Evolutionary conservation across 2,329 filamentous ascomycete genomes (phyloP).

Genomic region (Microdochium paspali): DNA sequence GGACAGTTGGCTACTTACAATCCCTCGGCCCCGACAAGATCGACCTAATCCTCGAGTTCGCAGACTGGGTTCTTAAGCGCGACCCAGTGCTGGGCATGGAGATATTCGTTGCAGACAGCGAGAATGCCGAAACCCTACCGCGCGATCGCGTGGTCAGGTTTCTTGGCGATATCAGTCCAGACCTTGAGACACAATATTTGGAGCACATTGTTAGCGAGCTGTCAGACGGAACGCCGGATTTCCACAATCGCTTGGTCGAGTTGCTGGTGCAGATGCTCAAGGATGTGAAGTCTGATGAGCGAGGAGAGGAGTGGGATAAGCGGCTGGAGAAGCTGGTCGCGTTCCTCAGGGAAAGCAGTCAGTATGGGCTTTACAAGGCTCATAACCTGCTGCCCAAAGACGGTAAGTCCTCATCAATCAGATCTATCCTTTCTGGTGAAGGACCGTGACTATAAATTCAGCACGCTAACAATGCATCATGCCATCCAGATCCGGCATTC

Average conservation of each 20-base stretch:
- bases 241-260: slow-evolving; percentile 77
- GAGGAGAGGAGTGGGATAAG: slow-evolving; percentile 40
- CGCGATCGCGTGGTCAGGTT: slow-evolving; percentile 68
- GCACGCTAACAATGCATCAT: neutral
- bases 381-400: slow-evolving; percentile 72
- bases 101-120: slow-evolving; percentile 84
- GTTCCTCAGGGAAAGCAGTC: slow-evolving; percentile 66
- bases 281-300: slow-evolving; percentile 17
- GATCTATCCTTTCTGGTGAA: too few species aligned
- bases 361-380: slow-evolving; percentile 73
- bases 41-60: slow-evolving; percentile 84
- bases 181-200: slow-evolving; percentile 71
- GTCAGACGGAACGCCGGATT: slow-evolving; percentile 72
- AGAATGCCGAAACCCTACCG: slow-evolving; percentile 86
- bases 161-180: slow-evolving; percentile 56
- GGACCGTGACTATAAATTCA: neutral
- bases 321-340: slow-evolving; percentile 59
- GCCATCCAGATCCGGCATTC: slow-evolving; percentile 61
- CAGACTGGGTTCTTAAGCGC: slow-evolving; percentile 72
- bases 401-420: too few species aligned
- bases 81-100: slow-evolving; percentile 78
- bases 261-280: slow-evolving; percentile 32
- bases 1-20: slow-evolving; percentile 86
- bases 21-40: slow-evolving; percentile 79
- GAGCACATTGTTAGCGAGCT: slow-evolving; percentile 87